Conservation (phyloP, 768 basidiomycete species). For the Mycena metata region DNA sequence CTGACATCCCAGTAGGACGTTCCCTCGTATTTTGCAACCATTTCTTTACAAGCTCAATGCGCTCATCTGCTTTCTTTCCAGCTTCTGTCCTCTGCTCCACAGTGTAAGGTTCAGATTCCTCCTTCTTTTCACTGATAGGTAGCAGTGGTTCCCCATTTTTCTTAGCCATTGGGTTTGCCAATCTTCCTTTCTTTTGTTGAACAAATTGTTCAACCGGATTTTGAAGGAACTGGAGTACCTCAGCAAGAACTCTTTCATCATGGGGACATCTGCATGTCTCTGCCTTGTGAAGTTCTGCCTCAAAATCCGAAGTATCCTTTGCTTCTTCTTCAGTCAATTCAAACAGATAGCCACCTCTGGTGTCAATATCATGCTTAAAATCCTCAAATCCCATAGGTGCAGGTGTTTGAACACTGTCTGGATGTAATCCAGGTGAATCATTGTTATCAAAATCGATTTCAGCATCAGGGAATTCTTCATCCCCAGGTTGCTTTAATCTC, state of each 20-base stretch:
- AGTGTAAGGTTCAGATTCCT: not conserved
- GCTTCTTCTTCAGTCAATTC: not conserved
- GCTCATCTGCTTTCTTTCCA: not conserved
- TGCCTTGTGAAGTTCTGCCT: not conserved
- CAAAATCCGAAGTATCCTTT: not conserved
- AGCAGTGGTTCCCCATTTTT: not conserved
- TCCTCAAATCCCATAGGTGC: not conserved
- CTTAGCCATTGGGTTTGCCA: not conserved
- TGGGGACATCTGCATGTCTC: constrained; percentile 1
- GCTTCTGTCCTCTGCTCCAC: not conserved
- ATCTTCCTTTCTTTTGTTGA: not conserved
- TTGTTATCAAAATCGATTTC: not conserved
- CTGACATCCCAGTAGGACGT: not conserved
- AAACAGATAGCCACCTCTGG: not conserved
- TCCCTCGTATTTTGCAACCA: not conserved
- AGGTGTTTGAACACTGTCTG: not conserved
- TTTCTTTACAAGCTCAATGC: not conserved
- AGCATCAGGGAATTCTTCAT: not conserved
- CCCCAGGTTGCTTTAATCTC: not conserved
- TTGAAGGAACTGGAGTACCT: not conserved
- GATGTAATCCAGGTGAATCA: not conserved
- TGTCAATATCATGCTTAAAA: not conserved
- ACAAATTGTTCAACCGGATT: not conserved
- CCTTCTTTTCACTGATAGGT: not conserved
- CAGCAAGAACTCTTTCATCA: not conserved